Conservation (phyloP, 164 flowering plant species). For the grape (Vitis vinifera) region ASM3070453v1 NC_081821.1:2798001-2798500, state of each 20-base stretch:
- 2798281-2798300: conserved; percentile 54
- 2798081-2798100: conserved; percentile 2
- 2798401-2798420: conserved; percentile 41
- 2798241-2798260: conserved; percentile 60
- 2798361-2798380: too few species aligned
- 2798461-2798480: conserved; percentile 9
- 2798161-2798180: conserved; percentile 59
- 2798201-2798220: conserved; percentile 38
- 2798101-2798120: conserved; percentile 61
- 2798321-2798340: conserved; percentile 8
- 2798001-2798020: conserved; percentile 6
- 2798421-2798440: conserved; percentile 1
- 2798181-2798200: conserved; percentile 49
- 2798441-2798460: conserved; percentile 18
- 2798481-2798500: not conserved
- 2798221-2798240: conserved; percentile 61
- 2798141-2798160: conserved; percentile 44
- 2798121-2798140: conserved; percentile 57
- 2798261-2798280: conserved; percentile 57
- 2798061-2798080: not conserved
- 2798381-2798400: conserved; percentile 12
- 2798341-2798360: not conserved
- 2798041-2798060: conserved; percentile 25
- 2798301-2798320: not conserved
- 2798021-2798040: conserved; percentile 49